Percentiles rank a stretch among this genome's conserved stretches.
Conservation (phyloP, 164 flowering plant genomes). For the Magnolia kwangsiensis region DNA sequence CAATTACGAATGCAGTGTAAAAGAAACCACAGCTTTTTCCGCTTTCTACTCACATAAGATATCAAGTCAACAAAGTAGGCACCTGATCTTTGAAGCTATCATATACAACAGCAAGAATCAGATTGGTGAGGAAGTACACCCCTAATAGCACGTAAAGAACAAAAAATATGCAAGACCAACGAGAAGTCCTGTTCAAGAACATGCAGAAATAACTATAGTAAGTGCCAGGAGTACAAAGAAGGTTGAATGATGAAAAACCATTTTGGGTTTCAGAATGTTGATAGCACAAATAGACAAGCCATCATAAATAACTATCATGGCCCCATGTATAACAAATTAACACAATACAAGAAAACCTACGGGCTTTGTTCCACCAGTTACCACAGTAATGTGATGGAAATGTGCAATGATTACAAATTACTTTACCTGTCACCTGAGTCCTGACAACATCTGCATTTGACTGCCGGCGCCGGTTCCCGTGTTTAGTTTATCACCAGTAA, state of each 20-base stretch:
- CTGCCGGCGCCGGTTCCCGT: no score
- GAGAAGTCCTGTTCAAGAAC: conserved; percentile 61
- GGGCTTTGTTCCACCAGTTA: no score
- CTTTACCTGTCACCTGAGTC: no score
- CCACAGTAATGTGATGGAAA: no score
- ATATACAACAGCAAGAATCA: conserved; percentile 93
- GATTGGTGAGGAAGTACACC: conserved; percentile 89
- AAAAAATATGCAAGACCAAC: conserved; percentile 78
- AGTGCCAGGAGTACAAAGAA: not conserved
- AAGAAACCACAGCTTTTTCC: not conserved
- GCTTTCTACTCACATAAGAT: not conserved
- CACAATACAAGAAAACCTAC: no score
- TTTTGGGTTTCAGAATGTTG: not conserved
- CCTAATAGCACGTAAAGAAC: conserved; percentile 77
- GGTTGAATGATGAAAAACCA: not conserved
- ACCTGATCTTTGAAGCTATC: conserved; percentile 94
- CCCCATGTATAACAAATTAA: no score
- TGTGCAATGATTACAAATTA: no score
- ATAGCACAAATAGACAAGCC: not conserved
- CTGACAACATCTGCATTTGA: no score
- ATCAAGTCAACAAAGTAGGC: conserved; percentile 1
- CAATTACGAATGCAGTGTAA: not conserved
- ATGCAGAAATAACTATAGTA: not conserved
- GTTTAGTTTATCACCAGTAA: no score
- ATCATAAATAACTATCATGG: no score